A percentile compares a stretch with the other conserved stretches of the same genome.
Conservation (phyloP, 805 yeast species). For the Candida peoriensis region DNA sequence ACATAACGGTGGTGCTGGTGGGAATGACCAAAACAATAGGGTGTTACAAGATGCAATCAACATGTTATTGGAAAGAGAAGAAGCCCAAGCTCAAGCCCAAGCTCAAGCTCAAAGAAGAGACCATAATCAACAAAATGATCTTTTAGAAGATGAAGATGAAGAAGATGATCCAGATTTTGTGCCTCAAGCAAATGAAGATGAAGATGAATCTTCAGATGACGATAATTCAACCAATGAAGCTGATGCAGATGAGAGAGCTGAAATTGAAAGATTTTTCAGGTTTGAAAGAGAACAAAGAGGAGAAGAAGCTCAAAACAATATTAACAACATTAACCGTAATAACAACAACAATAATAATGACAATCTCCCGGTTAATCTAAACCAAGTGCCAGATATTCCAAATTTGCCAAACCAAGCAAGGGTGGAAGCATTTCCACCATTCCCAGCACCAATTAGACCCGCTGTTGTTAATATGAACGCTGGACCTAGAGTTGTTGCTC, state of each 20-base stretch:
- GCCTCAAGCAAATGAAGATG: constrained; percentile 16
- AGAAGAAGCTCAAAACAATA: not conserved
- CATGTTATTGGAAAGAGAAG: constrained; percentile 4
- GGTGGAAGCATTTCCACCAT: constrained; percentile 11
- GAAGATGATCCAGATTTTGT: constrained; percentile 28
- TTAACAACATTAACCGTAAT: constrained; percentile 5
- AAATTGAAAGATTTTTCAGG: constrained; percentile 9
- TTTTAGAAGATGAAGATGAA: constrained; percentile 15
- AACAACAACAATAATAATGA: constrained; percentile 3
- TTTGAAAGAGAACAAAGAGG: constrained; percentile 13
- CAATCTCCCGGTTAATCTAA: constrained; percentile 5
- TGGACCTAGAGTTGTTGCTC: constrained; percentile 1
- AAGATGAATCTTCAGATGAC: constrained; percentile 13
- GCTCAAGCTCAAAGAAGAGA: constrained; percentile 1
- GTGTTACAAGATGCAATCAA: constrained; percentile 6
- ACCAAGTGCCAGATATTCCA: constrained; percentile 11
- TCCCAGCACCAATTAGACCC: constrained; percentile 11
- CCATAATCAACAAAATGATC: not conserved
- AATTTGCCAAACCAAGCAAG: constrained; percentile 6
- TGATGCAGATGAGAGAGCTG: constrained; percentile 12
- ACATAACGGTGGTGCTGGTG: not conserved
- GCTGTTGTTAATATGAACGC: constrained; percentile 1
- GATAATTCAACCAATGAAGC: constrained; percentile 9
- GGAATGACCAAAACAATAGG: not conserved
- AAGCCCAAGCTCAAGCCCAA: no score